Conservation (phyloP, 495 filamentous ascomycete genomes). For the Talaromyces thailandensis region DNA sequence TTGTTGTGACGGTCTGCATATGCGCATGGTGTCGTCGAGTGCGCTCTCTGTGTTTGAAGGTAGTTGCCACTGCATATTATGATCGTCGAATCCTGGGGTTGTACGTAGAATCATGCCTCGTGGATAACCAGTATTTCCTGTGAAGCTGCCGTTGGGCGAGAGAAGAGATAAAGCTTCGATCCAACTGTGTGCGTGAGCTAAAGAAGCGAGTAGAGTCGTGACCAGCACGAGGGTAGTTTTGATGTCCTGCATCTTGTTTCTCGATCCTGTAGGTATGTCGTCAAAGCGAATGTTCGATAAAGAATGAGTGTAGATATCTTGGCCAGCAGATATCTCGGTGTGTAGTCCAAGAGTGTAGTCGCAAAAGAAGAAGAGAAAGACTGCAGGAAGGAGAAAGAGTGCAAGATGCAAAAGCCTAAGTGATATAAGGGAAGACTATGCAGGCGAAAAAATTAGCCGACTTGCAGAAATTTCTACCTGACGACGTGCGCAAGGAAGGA, state of each 20-base stretch:
- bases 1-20: slow-evolving; percentile 48
- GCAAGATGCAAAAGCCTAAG: background rate
- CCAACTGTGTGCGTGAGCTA: slow-evolving; percentile 63
- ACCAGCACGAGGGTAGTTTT: background rate
- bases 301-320: background rate
- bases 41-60: slow-evolving; percentile 20
- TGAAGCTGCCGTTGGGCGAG: slow-evolving; percentile 62
- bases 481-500: background rate
- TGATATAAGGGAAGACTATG: background rate
- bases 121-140: slow-evolving; percentile 57
- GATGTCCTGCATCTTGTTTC: background rate
- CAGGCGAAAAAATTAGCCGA: background rate
- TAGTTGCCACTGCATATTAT: slow-evolving; percentile 19
- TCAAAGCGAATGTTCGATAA: background rate
- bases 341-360: no score
- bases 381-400: background rate
- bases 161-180: slow-evolving; percentile 64
- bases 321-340: background rate
- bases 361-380: background rate
- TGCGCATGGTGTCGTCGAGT: slow-evolving; percentile 22
- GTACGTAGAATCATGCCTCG: slow-evolving; percentile 51
- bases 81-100: slow-evolving; percentile 38
- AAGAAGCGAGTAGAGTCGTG: slow-evolving; percentile 18
- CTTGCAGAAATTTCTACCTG: background rate
- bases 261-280: background rate